Evolutionary conservation across 2,329 filamentous ascomycete species (phyloP).

Genomic region (Chlorencoelia australis): DNA sequence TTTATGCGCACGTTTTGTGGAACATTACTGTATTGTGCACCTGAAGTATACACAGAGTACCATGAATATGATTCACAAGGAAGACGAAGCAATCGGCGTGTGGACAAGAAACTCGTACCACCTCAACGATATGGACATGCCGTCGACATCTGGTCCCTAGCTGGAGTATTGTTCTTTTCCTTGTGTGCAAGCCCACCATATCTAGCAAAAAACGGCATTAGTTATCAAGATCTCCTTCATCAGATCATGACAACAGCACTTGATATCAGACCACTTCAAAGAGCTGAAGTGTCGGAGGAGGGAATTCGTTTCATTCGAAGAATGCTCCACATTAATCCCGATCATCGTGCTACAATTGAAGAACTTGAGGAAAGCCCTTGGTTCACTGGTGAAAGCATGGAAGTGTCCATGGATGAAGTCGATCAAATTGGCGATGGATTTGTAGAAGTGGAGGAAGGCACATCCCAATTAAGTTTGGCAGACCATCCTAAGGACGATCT

Average conservation of each 20-base stretch:
- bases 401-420: constrained; percentile 18
- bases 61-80: constrained; percentile 58
- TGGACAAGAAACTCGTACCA: constrained; percentile 19
- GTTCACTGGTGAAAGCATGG: constrained; percentile 37
- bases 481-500: constrained; percentile 8
- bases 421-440: constrained; percentile 20
- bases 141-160: constrained; percentile 94
- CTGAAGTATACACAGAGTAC: constrained; percentile 82
- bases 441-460: constrained; percentile 17
- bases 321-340: constrained; percentile 78
- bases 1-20: constrained; percentile 96
- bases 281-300: constrained; percentile 47
- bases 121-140: constrained; percentile 73
- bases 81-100: constrained; percentile 35
- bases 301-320: constrained; percentile 64
- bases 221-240: constrained; percentile 69
- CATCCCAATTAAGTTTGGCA: constrained; percentile 25
- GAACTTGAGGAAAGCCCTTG: constrained; percentile 65
- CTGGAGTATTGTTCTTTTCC: constrained; percentile 80
- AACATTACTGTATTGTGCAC: constrained; percentile 89
- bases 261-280: constrained; percentile 53
- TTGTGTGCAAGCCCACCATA: constrained; percentile 76
- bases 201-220: constrained; percentile 63
- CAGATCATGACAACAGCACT: constrained; percentile 75
- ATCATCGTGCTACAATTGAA: constrained; percentile 61